Evolutionary conservation across 192 early-diverging fungal species (phyloP).

Genomic region (Backusella macrospora): DNA sequence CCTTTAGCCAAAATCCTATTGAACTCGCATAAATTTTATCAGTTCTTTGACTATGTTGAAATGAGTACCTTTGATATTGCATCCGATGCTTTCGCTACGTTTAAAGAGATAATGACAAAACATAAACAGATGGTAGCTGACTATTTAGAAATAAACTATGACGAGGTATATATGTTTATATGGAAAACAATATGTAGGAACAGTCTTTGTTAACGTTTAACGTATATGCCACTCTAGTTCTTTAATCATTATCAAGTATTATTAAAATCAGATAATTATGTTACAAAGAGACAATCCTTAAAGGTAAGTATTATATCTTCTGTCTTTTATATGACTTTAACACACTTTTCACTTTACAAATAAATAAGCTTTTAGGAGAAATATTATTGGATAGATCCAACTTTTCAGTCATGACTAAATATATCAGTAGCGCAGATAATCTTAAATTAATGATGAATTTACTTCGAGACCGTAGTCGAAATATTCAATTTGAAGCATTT

Average conservation of each 20-base stretch:
- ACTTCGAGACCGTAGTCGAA: slow-evolving; percentile 91
- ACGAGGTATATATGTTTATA: slow-evolving; percentile 50
- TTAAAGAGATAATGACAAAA: slow-evolving; percentile 94
- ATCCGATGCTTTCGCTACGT: slow-evolving; percentile 96
- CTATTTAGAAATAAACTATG: slow-evolving; percentile 90
- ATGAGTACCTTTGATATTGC: slow-evolving; percentile 98
- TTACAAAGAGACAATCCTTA: slow-evolving; percentile 96
- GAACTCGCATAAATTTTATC: slow-evolving; percentile 87
- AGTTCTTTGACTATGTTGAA: slow-evolving; percentile 97
- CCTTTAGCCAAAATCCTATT: slow-evolving; percentile 83
- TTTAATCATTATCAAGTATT: slow-evolving; percentile 84
- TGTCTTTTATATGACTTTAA: neutral
- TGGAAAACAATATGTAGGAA: neutral
- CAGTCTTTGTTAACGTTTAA: too few relatives aligned
- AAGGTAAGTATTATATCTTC: slow-evolving; percentile 64
- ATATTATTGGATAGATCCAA: slow-evolving; percentile 94
- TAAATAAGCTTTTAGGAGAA: slow-evolving; percentile 86
- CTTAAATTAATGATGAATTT: slow-evolving; percentile 98
- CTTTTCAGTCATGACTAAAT: slow-evolving; percentile 93
- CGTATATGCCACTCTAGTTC: slow-evolving; percentile 51
- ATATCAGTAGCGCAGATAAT: slow-evolving; percentile 90
- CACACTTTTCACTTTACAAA: neutral
- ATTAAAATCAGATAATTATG: slow-evolving; percentile 93
- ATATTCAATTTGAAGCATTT: slow-evolving; percentile 99
- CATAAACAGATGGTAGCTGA: slow-evolving; percentile 92